Percentiles rank a stretch among this genome's conserved stretches.
Evolutionary conservation across 225 moss, liverwort and hornwort species (phyloP).

Genomic region (Lunularia cruciata): DNA sequence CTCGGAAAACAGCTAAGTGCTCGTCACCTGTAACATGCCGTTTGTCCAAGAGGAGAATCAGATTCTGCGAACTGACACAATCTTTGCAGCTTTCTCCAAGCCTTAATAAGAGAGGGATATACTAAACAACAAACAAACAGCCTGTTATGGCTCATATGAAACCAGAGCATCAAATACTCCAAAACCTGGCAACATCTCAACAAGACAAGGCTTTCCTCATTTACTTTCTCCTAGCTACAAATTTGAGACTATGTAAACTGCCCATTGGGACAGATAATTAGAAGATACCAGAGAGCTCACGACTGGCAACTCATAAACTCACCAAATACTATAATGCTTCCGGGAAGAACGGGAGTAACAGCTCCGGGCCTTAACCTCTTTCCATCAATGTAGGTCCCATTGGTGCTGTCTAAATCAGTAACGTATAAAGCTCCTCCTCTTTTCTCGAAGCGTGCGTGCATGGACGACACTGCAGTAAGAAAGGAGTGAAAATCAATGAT

Average conservation of each 20-base stretch:
- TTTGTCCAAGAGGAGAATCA: no score
- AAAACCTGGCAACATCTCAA: no score
- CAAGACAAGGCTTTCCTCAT: no score
- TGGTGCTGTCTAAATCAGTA: conserved; percentile 78
- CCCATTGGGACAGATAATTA: neutral
- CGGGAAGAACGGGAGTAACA: conserved; percentile 53
- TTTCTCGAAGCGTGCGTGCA: conserved; percentile 76
- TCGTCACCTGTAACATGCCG: conserved; percentile 12
- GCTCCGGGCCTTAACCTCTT: conserved; percentile 73
- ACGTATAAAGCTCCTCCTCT: conserved; percentile 48
- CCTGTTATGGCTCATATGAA: no score
- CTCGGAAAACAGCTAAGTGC: conserved; percentile 27
- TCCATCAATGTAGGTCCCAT: conserved; percentile 73
- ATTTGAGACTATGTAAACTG: neutral
- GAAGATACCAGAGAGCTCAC: neutral
- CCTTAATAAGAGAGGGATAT: no score
- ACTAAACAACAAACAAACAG: no score
- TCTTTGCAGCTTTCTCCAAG: no score
- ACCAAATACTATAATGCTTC: conserved; percentile 73
- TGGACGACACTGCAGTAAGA: conserved; percentile 53
- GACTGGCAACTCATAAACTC: neutral
- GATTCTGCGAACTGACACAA: no score
- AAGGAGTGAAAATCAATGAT: neutral
- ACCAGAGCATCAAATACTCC: no score
- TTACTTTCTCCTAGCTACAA: no score